phyloP scores from a whole-genome alignment of 306 rosid genomes.

The Dalbergia cultrata region DNA sequence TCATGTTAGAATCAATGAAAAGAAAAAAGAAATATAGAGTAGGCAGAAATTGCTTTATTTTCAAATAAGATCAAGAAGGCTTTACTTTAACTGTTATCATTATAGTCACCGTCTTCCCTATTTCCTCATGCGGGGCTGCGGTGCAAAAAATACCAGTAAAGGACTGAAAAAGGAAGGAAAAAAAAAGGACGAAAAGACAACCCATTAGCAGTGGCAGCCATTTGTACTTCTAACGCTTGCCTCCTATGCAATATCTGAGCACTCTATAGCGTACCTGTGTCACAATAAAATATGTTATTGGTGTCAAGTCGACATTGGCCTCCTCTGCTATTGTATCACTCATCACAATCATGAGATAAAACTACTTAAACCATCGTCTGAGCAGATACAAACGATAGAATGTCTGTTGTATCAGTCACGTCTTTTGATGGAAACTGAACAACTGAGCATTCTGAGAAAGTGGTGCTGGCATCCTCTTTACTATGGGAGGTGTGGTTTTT shows the following conservation, averaged over 20 bases:
- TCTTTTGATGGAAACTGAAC: constrained; percentile 33
- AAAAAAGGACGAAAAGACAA: neutral
- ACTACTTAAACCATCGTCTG: constrained; percentile 19
- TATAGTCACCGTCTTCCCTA: neutral
- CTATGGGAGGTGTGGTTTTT: neutral
- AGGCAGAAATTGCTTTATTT: no score
- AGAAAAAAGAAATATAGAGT: no score
- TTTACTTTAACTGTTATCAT: neutral
- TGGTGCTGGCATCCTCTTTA: neutral
- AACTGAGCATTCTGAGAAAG: constrained; percentile 24
- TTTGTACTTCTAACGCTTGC: no score
- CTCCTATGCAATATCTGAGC: no score
- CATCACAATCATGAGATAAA: constrained; percentile 28
- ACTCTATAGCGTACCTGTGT: constrained; percentile 25
- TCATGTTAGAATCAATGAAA: no score
- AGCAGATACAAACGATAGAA: constrained; percentile 36
- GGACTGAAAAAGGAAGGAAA: neutral
- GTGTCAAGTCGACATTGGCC: constrained; percentile 45
- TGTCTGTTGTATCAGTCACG: neutral
- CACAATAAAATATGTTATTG: constrained; percentile 29
- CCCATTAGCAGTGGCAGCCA: neutral
- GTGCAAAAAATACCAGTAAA: neutral
- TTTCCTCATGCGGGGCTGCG: neutral
- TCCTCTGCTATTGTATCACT: constrained; percentile 36
- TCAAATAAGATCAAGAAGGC: neutral